Percentiles rank a stretch among this genome's conserved stretches.
phyloP scores from a whole-genome alignment of 2,329 filamentous ascomycete species.

The Bisporella sp. region DNA sequence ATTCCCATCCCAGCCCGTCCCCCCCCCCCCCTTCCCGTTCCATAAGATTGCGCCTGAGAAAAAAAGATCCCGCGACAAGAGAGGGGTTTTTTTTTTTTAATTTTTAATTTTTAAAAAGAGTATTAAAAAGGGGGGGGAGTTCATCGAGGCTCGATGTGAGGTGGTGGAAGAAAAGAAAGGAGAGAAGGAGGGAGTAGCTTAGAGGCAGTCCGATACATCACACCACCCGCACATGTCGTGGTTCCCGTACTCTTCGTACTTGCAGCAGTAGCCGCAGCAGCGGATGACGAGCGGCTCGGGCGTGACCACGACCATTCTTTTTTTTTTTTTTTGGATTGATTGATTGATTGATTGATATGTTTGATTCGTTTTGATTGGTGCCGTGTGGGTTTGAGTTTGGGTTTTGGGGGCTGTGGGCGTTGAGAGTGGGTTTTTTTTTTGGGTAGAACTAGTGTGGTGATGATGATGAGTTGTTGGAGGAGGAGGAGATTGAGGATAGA shows the following conservation, averaged over 20 bases:
- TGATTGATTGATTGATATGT: neutral
- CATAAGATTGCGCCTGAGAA: too few species aligned
- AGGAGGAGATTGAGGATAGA: too few species aligned
- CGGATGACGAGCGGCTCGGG: constrained; percentile 38
- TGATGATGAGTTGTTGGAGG: neutral
- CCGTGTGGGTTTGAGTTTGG: neutral
- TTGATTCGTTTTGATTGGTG: neutral
- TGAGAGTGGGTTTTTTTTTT: neutral
- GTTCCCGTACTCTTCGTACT: constrained; percentile 40
- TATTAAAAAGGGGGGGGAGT: too few species aligned
- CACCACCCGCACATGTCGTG: constrained; percentile 45
- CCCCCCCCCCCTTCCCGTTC: too few species aligned
- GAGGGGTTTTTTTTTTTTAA: too few species aligned
- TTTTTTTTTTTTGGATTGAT: too few species aligned
- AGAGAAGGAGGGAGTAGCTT: neutral
- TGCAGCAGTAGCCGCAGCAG: constrained; percentile 47
- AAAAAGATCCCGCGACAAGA: too few species aligned
- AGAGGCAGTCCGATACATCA: constrained; percentile 27
- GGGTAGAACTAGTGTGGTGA: neutral
- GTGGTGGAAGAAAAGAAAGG: too few species aligned
- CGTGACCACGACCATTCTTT: constrained; percentile 36
- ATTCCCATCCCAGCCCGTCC: too few species aligned
- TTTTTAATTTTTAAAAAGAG: too few species aligned
- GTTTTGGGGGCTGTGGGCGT: neutral
- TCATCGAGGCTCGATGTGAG: too few species aligned